phyloP scores from a whole-genome alignment of 164 flowering plant genomes.

The Vitis riparia region DNA sequence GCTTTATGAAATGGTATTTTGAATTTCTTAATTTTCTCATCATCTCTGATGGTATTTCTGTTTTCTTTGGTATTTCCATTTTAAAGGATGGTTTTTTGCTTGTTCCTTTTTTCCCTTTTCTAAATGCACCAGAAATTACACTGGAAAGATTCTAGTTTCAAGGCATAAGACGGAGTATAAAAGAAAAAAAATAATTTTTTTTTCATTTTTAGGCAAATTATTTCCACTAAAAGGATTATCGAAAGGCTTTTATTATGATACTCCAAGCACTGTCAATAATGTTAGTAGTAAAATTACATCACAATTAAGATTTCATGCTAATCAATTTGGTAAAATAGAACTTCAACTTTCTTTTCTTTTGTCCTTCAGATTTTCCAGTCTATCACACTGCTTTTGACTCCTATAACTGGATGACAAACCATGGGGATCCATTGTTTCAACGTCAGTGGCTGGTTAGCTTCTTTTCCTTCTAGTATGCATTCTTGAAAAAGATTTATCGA shows the following conservation, averaged over 20 bases:
- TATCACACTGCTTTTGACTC: slow-evolving; percentile 95
- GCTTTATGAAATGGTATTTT: too few species aligned
- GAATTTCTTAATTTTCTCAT: too few species aligned
- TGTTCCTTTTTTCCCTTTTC: too few species aligned
- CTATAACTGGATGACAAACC: slow-evolving; percentile 70
- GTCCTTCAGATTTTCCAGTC: slow-evolving; percentile 79
- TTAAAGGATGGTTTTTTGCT: too few species aligned
- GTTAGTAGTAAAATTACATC: background rate
- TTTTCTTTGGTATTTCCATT: too few species aligned
- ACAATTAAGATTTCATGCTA: background rate
- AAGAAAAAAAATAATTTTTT: too few species aligned
- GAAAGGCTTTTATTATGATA: background rate
- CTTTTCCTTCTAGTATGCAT: background rate
- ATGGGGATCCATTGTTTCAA: slow-evolving; percentile 84
- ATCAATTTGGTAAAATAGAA: background rate
- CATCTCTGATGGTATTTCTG: too few species aligned
- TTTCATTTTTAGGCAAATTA: too few species aligned
- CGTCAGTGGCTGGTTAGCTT: slow-evolving; percentile 85
- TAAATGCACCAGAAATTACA: too few species aligned
- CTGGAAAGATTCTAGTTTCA: too few species aligned
- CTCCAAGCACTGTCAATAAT: background rate
- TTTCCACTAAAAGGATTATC: background rate
- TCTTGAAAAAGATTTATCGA: background rate
- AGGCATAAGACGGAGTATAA: too few species aligned
- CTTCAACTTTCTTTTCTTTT: background rate